A percentile compares a stretch with the other conserved stretches of the same genome.
These are phyloP conservation scores for Talaromyces sp. DNA, from an alignment of 2,329 filamentous ascomycete species.

Conservation along the genomic window DNA sequence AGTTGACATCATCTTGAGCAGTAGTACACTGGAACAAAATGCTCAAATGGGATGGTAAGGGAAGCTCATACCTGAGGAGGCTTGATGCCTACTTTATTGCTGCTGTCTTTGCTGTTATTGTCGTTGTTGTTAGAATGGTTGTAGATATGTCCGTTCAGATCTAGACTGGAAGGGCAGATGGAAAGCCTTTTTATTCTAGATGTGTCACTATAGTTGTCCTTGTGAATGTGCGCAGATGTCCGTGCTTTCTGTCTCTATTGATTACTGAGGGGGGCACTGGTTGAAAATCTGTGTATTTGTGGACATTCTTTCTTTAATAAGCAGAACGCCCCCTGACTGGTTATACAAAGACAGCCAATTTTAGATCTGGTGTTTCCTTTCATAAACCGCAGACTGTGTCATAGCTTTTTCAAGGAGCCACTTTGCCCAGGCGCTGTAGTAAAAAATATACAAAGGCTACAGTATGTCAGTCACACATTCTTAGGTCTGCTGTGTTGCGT, in stretches of 20 bases:
- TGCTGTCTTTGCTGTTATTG: no score
- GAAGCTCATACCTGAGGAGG: not conserved
- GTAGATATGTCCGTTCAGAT: not conserved
- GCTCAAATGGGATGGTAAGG: no score
- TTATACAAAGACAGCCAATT: no score
- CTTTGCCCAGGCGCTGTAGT: no score
- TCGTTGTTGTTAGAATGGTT: not conserved
- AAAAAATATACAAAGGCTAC: no score
- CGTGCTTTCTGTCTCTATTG: not conserved
- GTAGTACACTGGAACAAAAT: no score
- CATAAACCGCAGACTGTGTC: no score
- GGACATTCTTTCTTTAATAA: not conserved
- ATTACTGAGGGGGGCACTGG: not conserved
- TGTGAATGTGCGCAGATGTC: not conserved
- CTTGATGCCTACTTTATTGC: not conserved
- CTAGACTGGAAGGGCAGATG: not conserved
- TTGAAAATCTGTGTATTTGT: not conserved
- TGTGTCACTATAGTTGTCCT: not conserved
- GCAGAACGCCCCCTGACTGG: not conserved
- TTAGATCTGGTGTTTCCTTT: no score
- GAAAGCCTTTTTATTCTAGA: not conserved
- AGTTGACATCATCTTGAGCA: not conserved
- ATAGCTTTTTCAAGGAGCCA: no score
- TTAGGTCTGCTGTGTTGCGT: no score
- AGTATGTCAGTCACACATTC: no score